Conservation (phyloP, 352 stramenopile species). For the Pythium folliculosum region DNA sequence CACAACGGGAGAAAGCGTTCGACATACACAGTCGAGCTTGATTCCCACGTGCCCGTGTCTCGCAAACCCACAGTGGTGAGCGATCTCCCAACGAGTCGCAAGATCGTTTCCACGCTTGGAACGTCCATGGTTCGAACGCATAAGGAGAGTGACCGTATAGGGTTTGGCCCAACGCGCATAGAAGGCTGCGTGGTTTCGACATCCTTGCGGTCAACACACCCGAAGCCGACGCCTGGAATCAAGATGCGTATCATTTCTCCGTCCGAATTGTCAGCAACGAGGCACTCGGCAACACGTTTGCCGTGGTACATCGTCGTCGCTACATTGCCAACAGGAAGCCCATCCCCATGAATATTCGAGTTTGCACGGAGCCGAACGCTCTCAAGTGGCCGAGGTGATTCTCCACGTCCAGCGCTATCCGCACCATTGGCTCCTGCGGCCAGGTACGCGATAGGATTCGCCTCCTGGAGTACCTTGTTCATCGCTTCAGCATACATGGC, state of each 20-base stretch:
- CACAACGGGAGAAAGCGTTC: neutral
- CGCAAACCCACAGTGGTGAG: neutral
- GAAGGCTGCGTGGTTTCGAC: neutral
- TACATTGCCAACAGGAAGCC: neutral
- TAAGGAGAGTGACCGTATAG: neutral
- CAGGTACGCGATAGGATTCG: neutral
- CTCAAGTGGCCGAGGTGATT: neutral
- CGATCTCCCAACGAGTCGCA: neutral
- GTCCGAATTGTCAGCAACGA: neutral
- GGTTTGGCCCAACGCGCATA: neutral
- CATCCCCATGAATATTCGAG: neutral
- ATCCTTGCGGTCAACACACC: neutral
- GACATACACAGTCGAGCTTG: neutral
- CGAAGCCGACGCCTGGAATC: neutral
- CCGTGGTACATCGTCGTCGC: neutral
- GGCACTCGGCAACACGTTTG: neutral
- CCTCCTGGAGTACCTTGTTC: neutral
- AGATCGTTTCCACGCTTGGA: neutral
- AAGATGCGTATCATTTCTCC: neutral
- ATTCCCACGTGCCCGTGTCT: neutral
- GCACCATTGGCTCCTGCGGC: neutral
- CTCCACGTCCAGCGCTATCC: neutral
- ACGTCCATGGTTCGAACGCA: neutral
- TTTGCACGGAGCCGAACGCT: neutral
- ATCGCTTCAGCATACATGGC: neutral